phyloP scores from a whole-genome alignment of 306 rosid species.

The Prunus mongolica region DNA sequence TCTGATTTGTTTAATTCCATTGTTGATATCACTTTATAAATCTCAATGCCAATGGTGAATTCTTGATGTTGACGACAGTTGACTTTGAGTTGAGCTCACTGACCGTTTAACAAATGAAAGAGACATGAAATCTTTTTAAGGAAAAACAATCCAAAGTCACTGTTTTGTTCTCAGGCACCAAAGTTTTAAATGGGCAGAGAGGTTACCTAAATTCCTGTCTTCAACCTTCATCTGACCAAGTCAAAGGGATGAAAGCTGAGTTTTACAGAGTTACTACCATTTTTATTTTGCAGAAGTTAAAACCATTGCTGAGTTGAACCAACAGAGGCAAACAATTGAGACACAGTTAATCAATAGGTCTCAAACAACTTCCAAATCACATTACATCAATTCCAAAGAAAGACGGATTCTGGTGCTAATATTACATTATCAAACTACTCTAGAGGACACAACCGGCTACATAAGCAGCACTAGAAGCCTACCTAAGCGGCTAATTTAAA shows the following conservation, averaged over 20 bases:
- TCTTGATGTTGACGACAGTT: slow-evolving; percentile 20
- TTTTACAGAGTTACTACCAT: background rate
- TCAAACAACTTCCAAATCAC: slow-evolving; percentile 27
- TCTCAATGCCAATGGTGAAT: background rate
- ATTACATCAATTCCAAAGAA: slow-evolving; percentile 36
- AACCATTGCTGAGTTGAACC: background rate
- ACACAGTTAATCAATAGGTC: background rate
- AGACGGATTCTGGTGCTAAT: slow-evolving; percentile 31
- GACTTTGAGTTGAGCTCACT: background rate
- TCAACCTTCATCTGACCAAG: background rate
- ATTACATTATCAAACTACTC: slow-evolving; percentile 43
- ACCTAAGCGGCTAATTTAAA: slow-evolving; percentile 39
- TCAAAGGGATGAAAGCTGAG: background rate
- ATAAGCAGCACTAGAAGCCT: slow-evolving; percentile 28
- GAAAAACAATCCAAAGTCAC: background rate
- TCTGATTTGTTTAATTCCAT: slow-evolving; percentile 2
- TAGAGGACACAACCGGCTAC: slow-evolving; percentile 32
- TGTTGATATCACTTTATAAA: background rate
- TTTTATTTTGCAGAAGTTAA: background rate
- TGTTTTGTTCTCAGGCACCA: background rate
- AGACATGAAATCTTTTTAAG: background rate
- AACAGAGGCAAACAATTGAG: background rate
- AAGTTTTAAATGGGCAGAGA: background rate
- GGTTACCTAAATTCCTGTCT: background rate
- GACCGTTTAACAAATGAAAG: background rate